These are phyloP conservation scores for Leccinum boreale DNA, from an alignment of 768 basidiomycete genomes.

Conservation along the genomic window DNA sequence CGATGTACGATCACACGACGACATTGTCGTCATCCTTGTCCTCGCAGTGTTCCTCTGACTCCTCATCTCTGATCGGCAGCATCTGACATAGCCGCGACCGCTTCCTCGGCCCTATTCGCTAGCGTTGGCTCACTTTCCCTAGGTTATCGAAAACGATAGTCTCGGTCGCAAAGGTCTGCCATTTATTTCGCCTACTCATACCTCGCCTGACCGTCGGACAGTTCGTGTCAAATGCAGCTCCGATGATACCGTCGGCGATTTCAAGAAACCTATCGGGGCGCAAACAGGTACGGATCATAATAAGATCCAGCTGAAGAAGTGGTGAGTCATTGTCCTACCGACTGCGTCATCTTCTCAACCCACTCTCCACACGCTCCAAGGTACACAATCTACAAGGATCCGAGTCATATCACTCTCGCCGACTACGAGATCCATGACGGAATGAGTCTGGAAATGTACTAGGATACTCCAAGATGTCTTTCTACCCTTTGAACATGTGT, in stretches of 20 bases:
- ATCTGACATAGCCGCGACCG: neutral
- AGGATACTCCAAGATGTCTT: constrained; percentile 5
- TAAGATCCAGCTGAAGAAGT: constrained; percentile 97
- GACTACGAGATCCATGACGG: constrained; percentile 94
- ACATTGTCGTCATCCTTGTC: no score
- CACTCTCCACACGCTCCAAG: constrained; percentile 36
- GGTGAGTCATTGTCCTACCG: constrained; percentile 49
- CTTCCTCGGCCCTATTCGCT: neutral
- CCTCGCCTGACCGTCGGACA: constrained; percentile 30
- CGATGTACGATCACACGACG: no score
- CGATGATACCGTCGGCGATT: constrained; percentile 94
- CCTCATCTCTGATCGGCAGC: no score
- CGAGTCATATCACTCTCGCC: constrained; percentile 73
- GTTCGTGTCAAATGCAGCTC: constrained; percentile 95
- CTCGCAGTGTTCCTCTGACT: no score
- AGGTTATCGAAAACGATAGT: constrained; percentile 96
- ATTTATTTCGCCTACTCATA: neutral
- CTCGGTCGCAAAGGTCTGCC: constrained; percentile 84
- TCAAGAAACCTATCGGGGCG: constrained; percentile 95
- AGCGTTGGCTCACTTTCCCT: constrained; percentile 9
- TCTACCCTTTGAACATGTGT: neutral
- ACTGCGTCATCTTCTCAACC: neutral
- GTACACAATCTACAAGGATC: constrained; percentile 93
- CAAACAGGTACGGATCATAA: constrained; percentile 84
- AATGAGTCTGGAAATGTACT: constrained; percentile 94